Percentiles rank a stretch among this genome's conserved stretches.
Evolutionary conservation across 2,329 filamentous ascomycete species (phyloP).

Genomic region (Amphichorda felina): DNA sequence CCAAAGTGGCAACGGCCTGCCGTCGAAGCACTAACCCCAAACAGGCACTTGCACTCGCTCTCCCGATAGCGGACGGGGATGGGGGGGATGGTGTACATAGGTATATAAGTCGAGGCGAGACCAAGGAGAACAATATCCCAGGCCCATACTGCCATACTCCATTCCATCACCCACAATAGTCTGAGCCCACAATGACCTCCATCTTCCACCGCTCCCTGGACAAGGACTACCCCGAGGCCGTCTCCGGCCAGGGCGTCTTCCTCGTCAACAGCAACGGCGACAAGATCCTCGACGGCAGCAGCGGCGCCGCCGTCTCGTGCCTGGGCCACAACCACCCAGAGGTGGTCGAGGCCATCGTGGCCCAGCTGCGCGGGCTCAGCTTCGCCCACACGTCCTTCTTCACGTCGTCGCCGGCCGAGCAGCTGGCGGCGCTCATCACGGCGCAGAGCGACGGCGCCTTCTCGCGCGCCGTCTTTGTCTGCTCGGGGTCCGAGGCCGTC

Average conservation of each 20-base stretch:
- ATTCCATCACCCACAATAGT: neutral
- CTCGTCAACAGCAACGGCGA: conserved; percentile 19
- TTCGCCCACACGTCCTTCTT: conserved; percentile 15
- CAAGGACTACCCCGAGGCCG: conserved; percentile 18
- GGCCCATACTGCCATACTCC: neutral
- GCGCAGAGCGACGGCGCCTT: conserved; percentile 9
- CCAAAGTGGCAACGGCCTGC: too few species aligned
- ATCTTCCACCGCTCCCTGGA: conserved; percentile 22
- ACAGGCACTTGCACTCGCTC: too few species aligned
- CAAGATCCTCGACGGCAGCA: conserved; percentile 20
- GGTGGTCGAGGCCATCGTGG: conserved; percentile 40
- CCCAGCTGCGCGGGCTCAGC: conserved; percentile 34
- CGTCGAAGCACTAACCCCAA: too few species aligned
- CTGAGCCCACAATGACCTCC: neutral
- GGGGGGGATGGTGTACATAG: too few species aligned
- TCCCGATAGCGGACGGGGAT: too few species aligned
- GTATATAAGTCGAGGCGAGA: too few species aligned
- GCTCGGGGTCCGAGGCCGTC: conserved; percentile 20
- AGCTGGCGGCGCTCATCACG: conserved; percentile 15
- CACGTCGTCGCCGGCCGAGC: conserved; percentile 12
- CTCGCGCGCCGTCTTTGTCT: conserved; percentile 12
- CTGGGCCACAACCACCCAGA: conserved; percentile 47
- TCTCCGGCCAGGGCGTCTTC: conserved; percentile 27
- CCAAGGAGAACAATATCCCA: too few species aligned
- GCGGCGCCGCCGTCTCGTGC: conserved; percentile 44